phyloP scores from a whole-genome alignment of 225 moss, liverwort and hornwort species.

The Physcomitrellopsis africana region DNA sequence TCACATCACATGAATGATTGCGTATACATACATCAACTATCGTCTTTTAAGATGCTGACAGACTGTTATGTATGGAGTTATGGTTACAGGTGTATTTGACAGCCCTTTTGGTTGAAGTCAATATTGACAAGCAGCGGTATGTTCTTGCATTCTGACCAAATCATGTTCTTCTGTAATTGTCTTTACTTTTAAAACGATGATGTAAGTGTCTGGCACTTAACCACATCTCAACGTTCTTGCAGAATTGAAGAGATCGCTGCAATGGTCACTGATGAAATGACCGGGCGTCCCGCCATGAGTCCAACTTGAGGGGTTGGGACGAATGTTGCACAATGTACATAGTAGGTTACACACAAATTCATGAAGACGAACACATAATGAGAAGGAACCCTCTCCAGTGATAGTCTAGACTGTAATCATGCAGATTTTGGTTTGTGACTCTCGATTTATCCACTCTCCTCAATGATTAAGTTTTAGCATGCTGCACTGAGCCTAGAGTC shows the following conservation, averaged over 20 bases:
- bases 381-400: slow-evolving; percentile 2
- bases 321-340: slow-evolving; percentile 20
- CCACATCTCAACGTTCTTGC: slow-evolving; percentile 19
- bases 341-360: neutral
- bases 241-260: slow-evolving; percentile 72
- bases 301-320: slow-evolving; percentile 31
- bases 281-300: slow-evolving; percentile 40
- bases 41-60: slow-evolving; percentile 16
- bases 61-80: slow-evolving; percentile 30
- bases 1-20: neutral
- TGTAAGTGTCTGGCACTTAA: neutral
- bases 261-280: slow-evolving; percentile 72
- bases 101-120: slow-evolving; percentile 78
- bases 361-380: no score
- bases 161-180: neutral
- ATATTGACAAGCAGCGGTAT: slow-evolving; percentile 81
- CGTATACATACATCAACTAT: neutral
- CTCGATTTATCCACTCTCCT: slow-evolving; percentile 19
- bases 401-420: slow-evolving; percentile 16
- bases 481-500: slow-evolving; percentile 4
- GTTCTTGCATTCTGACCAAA: slow-evolving; percentile 14
- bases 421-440: neutral
- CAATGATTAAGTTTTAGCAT: slow-evolving; percentile 18
- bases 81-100: slow-evolving; percentile 79
- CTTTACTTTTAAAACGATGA: neutral